phyloP scores from a whole-genome alignment of 208 protist species.

The Leishmania guyanensis region DNA sequence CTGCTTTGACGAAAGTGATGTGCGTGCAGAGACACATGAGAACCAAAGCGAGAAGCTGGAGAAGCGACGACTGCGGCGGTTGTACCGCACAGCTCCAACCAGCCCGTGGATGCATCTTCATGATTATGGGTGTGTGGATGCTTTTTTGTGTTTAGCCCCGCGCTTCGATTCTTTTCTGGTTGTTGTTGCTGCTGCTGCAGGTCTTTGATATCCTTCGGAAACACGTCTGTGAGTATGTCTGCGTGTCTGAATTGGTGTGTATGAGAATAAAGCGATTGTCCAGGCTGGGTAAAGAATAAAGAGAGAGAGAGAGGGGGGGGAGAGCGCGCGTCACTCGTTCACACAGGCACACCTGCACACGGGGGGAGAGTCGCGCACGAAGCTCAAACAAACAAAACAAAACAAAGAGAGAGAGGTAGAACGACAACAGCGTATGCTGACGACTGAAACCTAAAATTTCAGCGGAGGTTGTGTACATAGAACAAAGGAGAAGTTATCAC shows the following conservation, averaged over 20 bases:
- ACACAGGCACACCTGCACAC: constrained; percentile 1
- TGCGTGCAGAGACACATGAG: neutral
- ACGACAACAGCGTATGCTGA: constrained; percentile 16
- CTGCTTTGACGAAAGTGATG: neutral
- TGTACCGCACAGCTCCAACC: neutral
- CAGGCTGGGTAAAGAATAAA: neutral
- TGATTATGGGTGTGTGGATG: neutral
- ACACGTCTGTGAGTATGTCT: neutral
- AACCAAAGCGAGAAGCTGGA: neutral
- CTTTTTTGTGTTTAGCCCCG: neutral
- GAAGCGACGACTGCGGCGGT: neutral
- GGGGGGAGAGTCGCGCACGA: constrained; percentile 3
- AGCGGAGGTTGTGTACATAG: too few relatives aligned
- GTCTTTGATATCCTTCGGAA: neutral
- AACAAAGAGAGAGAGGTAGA: constrained; percentile 2
- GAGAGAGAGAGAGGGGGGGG: neutral
- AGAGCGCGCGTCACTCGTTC: neutral
- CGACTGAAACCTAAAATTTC: too few relatives aligned
- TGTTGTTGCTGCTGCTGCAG: neutral
- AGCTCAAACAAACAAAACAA: neutral
- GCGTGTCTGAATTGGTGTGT: neutral
- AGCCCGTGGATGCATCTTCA: neutral
- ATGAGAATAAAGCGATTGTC: constrained; percentile 2
- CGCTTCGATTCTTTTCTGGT: neutral
- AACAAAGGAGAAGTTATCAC: neutral